Evolutionary conservation across 169 alveolate genomes (phyloP).

Genomic region (Hammondia hammondi): DNA sequence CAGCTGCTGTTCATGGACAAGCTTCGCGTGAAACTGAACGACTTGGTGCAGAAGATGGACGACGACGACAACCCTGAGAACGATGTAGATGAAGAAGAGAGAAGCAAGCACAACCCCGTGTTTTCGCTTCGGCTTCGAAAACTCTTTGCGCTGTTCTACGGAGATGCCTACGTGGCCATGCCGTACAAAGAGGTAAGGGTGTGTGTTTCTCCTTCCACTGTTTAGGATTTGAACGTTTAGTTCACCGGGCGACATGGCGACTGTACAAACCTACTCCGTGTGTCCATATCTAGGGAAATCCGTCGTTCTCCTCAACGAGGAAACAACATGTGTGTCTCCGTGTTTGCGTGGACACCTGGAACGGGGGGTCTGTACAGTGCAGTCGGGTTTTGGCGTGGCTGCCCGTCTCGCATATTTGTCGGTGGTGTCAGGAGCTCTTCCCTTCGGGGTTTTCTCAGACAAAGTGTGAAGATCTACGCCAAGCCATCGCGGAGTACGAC

Average conservation of each 20-base stretch:
- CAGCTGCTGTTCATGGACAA: conserved; percentile 34
- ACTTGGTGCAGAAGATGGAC: neutral
- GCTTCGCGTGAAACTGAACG: conserved; percentile 22
- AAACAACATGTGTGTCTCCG: too few relatives aligned
- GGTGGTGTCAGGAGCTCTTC: neutral
- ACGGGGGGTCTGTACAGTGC: too few relatives aligned
- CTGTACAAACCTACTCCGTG: too few relatives aligned
- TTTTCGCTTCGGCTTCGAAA: neutral
- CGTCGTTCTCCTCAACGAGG: too few relatives aligned
- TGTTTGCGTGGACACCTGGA: too few relatives aligned
- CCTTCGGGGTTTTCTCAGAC: neutral
- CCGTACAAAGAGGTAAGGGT: conserved; percentile 25
- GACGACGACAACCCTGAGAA: conserved; percentile 35
- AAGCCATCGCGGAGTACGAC: conserved; percentile 6
- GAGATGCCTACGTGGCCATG: conserved; percentile 15
- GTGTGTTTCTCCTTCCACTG: too few relatives aligned
- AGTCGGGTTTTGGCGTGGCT: too few relatives aligned
- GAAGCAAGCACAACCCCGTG: conserved; percentile 8
- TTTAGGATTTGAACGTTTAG: too few relatives aligned
- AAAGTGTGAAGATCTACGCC: conserved; percentile 2
- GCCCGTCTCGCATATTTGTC: too few relatives aligned
- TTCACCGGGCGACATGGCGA: too few relatives aligned
- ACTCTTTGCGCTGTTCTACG: conserved; percentile 25
- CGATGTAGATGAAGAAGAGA: conserved; percentile 15
- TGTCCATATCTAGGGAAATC: too few relatives aligned